Conservation (phyloP, 495 filamentous ascomycete species). For the Podospora pseudopauciseta region DNA sequence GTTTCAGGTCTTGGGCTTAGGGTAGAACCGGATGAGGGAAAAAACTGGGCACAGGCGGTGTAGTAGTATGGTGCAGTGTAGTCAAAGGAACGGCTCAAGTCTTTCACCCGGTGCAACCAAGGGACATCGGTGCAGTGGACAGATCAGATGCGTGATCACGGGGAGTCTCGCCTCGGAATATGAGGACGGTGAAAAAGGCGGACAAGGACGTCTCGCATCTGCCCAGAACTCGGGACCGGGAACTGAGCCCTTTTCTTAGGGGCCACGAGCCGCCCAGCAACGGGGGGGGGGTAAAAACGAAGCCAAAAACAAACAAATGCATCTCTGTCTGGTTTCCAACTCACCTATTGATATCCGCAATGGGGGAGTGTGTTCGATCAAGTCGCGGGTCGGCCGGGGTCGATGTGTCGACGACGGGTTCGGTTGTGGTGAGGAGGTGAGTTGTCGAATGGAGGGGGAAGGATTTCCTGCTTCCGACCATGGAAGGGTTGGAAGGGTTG, state of each 20-base stretch:
- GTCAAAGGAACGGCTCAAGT: background rate
- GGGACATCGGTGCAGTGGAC: background rate
- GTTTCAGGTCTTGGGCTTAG: conserved; percentile 10
- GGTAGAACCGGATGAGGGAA: background rate
- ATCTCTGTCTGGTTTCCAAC: conserved; percentile 9
- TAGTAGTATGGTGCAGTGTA: background rate
- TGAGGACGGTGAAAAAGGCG: conserved; percentile 2
- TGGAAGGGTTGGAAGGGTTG: background rate
- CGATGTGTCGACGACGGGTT: conserved; percentile 5
- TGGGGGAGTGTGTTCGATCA: conserved; percentile 3
- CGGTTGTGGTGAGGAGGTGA: background rate
- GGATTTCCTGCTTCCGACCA: conserved; percentile 18
- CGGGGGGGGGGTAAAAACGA: background rate
- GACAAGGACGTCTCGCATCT: background rate
- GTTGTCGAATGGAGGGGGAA: conserved; percentile 12
- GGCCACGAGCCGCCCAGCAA: background rate
- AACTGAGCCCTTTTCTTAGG: conserved; percentile 6
- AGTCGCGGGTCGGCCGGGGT: background rate
- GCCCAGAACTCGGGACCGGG: conserved; percentile 14
- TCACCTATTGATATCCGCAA: conserved; percentile 4
- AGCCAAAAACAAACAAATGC: background rate
- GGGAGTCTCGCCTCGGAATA: conserved; percentile 9
- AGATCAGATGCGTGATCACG: conserved; percentile 15
- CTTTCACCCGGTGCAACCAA: background rate
- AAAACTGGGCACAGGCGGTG: conserved; percentile 10